phyloP scores from a whole-genome alignment of 768 basidiomycete genomes.

The Guyanaporus albipodus region DNA sequence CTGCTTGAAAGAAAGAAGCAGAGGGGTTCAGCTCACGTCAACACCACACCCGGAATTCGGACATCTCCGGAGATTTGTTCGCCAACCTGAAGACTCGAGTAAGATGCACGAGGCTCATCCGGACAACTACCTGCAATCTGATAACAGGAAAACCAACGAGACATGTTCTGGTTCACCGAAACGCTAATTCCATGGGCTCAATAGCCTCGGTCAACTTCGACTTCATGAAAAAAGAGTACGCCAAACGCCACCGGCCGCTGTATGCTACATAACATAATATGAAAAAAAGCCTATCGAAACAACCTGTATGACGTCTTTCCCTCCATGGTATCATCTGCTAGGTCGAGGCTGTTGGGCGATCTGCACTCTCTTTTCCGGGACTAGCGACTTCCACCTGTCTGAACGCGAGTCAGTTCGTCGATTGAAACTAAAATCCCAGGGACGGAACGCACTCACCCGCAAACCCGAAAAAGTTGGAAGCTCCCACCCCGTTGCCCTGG shows the following conservation, averaged over 20 bases:
- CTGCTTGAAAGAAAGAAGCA: too few species aligned
- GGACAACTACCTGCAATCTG: too few species aligned
- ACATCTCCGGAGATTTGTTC: too few species aligned
- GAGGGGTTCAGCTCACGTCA: too few species aligned
- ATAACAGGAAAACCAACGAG: too few species aligned
- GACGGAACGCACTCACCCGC: conserved; percentile 23
- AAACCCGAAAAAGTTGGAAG: conserved; percentile 20
- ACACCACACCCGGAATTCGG: too few species aligned
- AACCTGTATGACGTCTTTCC: neutral
- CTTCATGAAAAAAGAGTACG: neutral
- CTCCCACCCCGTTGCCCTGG: conserved; percentile 11
- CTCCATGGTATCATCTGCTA: neutral
- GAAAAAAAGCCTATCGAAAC: neutral
- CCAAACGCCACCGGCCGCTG: too few species aligned
- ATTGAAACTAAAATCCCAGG: neutral
- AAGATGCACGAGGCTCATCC: too few species aligned
- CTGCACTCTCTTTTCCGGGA: conserved; percentile 18
- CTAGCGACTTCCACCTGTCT: conserved; percentile 26
- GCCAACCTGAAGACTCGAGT: too few species aligned
- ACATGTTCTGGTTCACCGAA: too few species aligned
- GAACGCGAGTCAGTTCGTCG: neutral
- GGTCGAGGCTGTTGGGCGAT: conserved; percentile 12
- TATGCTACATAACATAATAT: neutral
- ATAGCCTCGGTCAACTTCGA: too few species aligned
- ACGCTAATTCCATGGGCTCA: too few species aligned